phyloP scores from a whole-genome alignment of 169 alveolate species.

The Plasmodium relictum region DNA sequence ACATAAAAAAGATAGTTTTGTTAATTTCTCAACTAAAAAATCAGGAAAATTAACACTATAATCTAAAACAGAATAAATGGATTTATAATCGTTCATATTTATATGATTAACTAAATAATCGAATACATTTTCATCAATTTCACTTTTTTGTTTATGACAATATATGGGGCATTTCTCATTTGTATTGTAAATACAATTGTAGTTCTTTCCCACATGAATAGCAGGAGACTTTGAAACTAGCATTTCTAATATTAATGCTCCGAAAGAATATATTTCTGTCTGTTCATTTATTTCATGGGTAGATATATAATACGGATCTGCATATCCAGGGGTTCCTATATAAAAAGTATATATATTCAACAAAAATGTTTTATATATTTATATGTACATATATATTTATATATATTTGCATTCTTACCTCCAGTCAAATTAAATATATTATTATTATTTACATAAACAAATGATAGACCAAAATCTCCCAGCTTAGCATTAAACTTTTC shows the following conservation, averaged over 20 bases:
- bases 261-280: conserved; percentile 72
- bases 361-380: not conserved
- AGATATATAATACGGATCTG: conserved; percentile 70
- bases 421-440: conserved; percentile 67
- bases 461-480: conserved; percentile 82
- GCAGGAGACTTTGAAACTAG: conserved; percentile 70
- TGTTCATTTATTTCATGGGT: conserved; percentile 75
- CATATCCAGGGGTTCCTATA: conserved; percentile 73
- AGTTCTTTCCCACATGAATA: conserved; percentile 63
- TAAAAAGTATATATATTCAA: not conserved
- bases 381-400: not conserved
- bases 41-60: conserved; percentile 69
- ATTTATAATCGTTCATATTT: conserved; percentile 59
- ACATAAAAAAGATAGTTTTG: conserved; percentile 57
- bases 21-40: conserved; percentile 51
- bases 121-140: conserved; percentile 58
- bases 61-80: conserved; percentile 54
- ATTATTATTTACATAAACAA: conserved; percentile 49
- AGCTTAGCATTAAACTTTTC: conserved; percentile 82
- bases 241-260: conserved; percentile 68
- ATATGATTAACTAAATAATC: conserved; percentile 62
- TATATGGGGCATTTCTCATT: conserved; percentile 57
- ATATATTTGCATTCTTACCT: conserved; percentile 3
- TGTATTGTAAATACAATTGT: conserved; percentile 36
- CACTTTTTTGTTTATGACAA: conserved; percentile 38